Evolutionary conservation across 2,329 filamentous ascomycete species (phyloP), one percentile per base, ranked within the genome.

Genomic region (Cytospora leucostoma): DNA sequence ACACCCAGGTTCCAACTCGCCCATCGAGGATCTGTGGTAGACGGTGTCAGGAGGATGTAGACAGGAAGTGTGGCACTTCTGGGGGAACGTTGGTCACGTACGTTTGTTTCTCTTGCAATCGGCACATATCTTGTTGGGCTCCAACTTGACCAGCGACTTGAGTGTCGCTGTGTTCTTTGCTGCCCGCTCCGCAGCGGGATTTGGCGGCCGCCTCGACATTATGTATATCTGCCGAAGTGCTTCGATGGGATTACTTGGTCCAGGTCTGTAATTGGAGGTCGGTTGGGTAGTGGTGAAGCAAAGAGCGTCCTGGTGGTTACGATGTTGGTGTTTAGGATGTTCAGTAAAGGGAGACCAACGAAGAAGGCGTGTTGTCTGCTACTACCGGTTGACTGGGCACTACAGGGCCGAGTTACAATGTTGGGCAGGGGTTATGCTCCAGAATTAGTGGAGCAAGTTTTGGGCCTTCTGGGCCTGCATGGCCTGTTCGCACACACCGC

Each of bases 81-180:
- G 8, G 50, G 17, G 57, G 50, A 32, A 35, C 50, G 10, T 38
- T 7, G 19, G 32, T 33, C 40, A 80, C 89, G 70, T 78, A 96
- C 93, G 95, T 78, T 98, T 99, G 82, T 98, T 99, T 76, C 90
- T 88, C 83, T 99, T 99, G 86, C 95, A 99, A 78, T 99, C 95
- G 66, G 94, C 92, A 82, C 95, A 99, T 74, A 91, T 87, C 82
- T 99, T 99, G 82, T 99, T 99, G 67, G 88, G 81, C 74, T 98
- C 94, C 70, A 99, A 81, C 80, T 98, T 99, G 75, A 98, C 83
- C 70, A 99, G 85, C 74, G 86, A 93, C 83, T 98, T 98, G 77
- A 99, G 92, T 52, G 93, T 96, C 75, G 89, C 88, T 76, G 92
- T 89, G 80, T 99, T 99, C 79, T 96, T 91, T 72, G 93, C 93